Percentiles rank a stretch among this genome's conserved stretches.
Evolutionary conservation across 257 asterid genomes (phyloP).

Genomic region (Solanum tarijense): DNA sequence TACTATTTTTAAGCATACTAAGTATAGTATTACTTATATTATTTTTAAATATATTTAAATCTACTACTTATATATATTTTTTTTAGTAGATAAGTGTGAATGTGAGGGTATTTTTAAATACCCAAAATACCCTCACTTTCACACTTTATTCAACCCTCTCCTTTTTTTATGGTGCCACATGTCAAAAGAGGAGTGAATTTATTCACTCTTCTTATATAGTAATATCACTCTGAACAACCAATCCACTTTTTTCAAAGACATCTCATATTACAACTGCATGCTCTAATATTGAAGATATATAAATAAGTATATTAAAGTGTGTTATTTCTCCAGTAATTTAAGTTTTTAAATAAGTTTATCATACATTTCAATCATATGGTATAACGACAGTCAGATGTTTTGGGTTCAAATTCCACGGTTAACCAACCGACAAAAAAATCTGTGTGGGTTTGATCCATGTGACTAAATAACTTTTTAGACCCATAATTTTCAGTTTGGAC

Average conservation of each 20-base stretch:
- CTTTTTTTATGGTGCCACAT: no score
- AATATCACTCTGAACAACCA: neutral
- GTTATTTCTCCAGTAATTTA: neutral
- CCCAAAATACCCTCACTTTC: no score
- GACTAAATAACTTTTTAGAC: neutral
- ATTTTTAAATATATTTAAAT: no score
- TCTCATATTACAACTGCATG: neutral
- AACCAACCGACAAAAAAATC: neutral
- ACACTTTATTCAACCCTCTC: no score
- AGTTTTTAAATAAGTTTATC: neutral
- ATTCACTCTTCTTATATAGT: no score
- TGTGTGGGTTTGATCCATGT: neutral
- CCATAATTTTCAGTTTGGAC: neutral
- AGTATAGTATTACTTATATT: no score
- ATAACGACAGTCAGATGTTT: no score
- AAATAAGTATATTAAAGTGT: neutral
- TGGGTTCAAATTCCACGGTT: neutral
- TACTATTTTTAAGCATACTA: no score
- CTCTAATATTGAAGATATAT: neutral
- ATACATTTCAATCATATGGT: neutral
- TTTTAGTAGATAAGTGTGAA: no score
- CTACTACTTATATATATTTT: no score
- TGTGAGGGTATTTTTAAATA: no score
- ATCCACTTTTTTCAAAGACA: neutral
- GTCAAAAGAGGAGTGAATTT: no score